Evolutionary conservation across 495 filamentous ascomycete genomes (phyloP).

Genomic region (Choiromyces venosus): DNA sequence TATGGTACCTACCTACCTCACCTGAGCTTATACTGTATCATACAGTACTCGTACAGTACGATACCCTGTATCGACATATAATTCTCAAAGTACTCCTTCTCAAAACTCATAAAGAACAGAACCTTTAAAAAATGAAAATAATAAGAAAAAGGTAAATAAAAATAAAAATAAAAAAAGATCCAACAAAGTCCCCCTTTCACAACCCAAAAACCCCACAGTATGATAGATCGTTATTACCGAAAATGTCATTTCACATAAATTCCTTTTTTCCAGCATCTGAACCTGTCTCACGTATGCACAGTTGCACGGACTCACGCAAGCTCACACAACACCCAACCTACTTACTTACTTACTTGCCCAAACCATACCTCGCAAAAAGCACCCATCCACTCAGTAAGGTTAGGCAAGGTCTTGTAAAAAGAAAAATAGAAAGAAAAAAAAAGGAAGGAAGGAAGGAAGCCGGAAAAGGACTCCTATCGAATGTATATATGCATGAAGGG

Average conservation of each 20-base stretch:
- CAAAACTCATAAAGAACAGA: not conserved
- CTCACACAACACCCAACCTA: not conserved
- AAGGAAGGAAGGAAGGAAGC: no score
- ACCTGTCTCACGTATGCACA: not conserved
- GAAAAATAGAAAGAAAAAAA: no score
- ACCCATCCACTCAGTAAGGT: not conserved
- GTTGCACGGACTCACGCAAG: not conserved
- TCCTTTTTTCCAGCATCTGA: not conserved
- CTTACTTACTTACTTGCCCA: not conserved
- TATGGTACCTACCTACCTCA: not conserved
- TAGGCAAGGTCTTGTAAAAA: not conserved
- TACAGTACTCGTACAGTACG: no score
- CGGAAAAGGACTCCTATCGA: not conserved
- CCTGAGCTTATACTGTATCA: not conserved
- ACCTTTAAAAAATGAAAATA: not conserved
- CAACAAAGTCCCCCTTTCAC: not conserved
- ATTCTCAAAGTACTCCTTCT: not conserved
- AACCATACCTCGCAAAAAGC: not conserved
- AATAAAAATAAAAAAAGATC: not conserved
- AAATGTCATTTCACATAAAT: not conserved
- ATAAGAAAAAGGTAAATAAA: not conserved
- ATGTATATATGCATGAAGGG: not conserved
- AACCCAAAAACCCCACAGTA: not conserved
- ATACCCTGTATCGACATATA: not conserved
- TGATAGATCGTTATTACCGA: not conserved